Evolutionary conservation across 148 eudicot species (phyloP).

Genomic region (Silene latifolia): DNA sequence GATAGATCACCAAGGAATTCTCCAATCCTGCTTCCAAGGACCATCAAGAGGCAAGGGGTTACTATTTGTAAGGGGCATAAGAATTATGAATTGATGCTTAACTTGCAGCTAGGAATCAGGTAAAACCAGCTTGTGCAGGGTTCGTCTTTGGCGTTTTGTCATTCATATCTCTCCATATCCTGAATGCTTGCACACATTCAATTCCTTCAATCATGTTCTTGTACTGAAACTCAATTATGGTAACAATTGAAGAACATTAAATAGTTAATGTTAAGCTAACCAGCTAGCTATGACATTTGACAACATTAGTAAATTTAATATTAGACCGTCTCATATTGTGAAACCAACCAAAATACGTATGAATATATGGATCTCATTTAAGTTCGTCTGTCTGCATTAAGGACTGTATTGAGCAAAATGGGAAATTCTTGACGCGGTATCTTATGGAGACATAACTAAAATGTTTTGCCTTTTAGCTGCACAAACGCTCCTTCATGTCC

Average conservation of each 20-base stretch:
- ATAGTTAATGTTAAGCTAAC: not conserved
- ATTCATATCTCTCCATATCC: not conserved
- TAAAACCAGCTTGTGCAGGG: constrained; percentile 17
- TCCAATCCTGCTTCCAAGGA: constrained; percentile 34
- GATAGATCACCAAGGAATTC: constrained; percentile 22
- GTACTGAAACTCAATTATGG: not conserved
- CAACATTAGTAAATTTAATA: no score
- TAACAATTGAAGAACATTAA: not conserved
- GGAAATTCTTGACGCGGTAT: not conserved
- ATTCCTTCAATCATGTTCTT: not conserved
- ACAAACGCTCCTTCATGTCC: no score
- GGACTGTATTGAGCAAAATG: not conserved
- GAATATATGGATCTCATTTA: no score
- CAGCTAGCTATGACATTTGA: not conserved
- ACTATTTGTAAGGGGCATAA: constrained; percentile 79
- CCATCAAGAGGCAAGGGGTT: constrained; percentile 55
- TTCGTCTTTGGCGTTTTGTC: not conserved
- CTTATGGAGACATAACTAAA: not conserved
- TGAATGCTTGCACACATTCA: no score
- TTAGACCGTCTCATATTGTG: no score
- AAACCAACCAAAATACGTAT: no score
- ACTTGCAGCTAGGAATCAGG: constrained; percentile 95
- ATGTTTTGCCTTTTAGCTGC: no score
- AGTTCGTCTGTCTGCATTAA: no score
- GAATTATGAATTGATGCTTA: constrained; percentile 89